phyloP scores from a whole-genome alignment of 148 eudicot genomes.

The Tetragonia tetragonoides region DNA sequence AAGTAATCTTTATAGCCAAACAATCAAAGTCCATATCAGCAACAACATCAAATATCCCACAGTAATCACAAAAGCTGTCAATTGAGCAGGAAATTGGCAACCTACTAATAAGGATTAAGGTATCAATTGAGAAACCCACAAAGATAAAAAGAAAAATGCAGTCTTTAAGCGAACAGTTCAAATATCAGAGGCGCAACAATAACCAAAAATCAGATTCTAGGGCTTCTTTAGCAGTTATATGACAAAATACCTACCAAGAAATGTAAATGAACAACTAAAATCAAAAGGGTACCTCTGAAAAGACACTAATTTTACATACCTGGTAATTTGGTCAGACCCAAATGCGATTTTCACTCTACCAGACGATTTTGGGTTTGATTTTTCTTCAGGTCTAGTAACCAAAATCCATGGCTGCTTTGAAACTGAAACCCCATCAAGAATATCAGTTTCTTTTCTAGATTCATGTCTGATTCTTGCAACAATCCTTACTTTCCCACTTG shows the following conservation, averaged over 20 bases:
- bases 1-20: not conserved
- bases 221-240: not conserved
- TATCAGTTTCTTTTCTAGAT: slow-evolving; percentile 32
- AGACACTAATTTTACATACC: slow-evolving; percentile 27
- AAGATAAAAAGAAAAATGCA: too few species aligned
- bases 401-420: slow-evolving; percentile 46
- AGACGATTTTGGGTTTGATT: slow-evolving; percentile 12
- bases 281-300: not conserved
- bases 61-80: not conserved
- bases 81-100: not conserved
- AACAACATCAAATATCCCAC: not conserved
- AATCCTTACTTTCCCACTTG: slow-evolving; percentile 40
- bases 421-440: not conserved
- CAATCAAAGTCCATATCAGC: not conserved
- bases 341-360: slow-evolving; percentile 42
- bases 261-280: not conserved
- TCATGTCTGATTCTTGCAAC: slow-evolving; percentile 50
- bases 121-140: too few species aligned
- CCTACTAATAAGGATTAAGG: too few species aligned
- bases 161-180: not conserved
- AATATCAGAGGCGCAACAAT: not conserved
- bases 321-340: slow-evolving; percentile 37
- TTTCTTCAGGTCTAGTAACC: slow-evolving; percentile 33
- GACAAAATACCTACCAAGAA: not conserved
- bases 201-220: not conserved